Evolutionary conservation across 1,139 yeast species (phyloP).

Genomic region (Pichia inconspicua): DNA sequence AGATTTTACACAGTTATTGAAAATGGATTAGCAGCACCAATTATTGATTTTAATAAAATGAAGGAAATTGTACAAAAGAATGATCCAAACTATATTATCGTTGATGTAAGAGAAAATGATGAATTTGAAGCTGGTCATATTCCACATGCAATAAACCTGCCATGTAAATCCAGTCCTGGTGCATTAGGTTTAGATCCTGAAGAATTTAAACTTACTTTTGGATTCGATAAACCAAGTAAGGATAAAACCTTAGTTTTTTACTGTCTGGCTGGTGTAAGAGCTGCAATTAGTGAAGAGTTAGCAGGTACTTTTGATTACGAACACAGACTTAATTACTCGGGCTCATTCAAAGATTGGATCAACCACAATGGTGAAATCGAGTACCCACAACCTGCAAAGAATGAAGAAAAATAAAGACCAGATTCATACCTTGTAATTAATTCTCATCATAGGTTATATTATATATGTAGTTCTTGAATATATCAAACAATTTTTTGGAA

Average conservation of each 20-base stretch:
- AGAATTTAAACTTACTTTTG: slow-evolving; percentile 74
- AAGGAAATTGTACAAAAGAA: slow-evolving; percentile 17
- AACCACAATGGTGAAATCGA: slow-evolving; percentile 27
- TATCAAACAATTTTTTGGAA: background rate
- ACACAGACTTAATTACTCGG: slow-evolving; percentile 68
- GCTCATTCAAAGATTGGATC: slow-evolving; percentile 85
- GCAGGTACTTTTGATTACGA: slow-evolving; percentile 86
- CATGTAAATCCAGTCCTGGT: slow-evolving; percentile 89
- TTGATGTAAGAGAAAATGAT: slow-evolving; percentile 88
- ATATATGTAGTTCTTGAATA: background rate
- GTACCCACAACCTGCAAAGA: slow-evolving; percentile 29
- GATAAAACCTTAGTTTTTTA: slow-evolving; percentile 77
- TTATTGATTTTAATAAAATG: slow-evolving; percentile 22
- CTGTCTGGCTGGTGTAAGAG: slow-evolving; percentile 89
- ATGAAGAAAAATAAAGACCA: background rate
- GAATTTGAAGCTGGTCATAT: slow-evolving; percentile 68
- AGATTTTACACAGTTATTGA: slow-evolving; percentile 16
- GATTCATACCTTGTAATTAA: too few relatives aligned
- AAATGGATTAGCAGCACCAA: slow-evolving; percentile 25
- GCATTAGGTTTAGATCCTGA: slow-evolving; percentile 74
- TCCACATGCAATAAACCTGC: slow-evolving; percentile 81
- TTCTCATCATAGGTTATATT: background rate
- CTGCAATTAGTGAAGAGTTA: slow-evolving; percentile 83
- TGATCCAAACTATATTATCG: slow-evolving; percentile 37
- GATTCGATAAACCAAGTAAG: slow-evolving; percentile 69